Base-by-base conservation (phyloP, 495 filamentous ascomycete genomes). In the Trichoderma virens region DNA sequence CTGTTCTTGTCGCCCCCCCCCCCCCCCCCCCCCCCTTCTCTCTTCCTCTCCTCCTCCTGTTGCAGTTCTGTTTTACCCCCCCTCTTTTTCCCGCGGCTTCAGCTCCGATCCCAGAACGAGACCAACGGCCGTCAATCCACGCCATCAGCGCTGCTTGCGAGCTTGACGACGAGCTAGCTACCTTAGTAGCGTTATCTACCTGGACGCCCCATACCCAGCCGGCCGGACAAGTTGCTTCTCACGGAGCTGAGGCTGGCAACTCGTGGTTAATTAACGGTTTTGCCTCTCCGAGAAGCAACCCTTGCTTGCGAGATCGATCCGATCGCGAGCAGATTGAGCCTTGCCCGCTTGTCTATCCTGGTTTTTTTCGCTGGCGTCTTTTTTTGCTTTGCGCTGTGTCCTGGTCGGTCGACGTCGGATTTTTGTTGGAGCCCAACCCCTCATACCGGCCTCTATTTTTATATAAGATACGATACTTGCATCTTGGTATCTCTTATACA, bases 311-410 rank as follows among this genome's bases (percentile, higher is more conserved):
- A 56, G 51, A 56, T 56, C 51, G 51, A 56, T 56, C 51, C 25
- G 51, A 56, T 56, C 51, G 51, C 20, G 51, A 56, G 25, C 23
- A n/a, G 51, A 56, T 56, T 56, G 51, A 28, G 23, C 47, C 43
- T 16, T 31, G 51, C 25, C 25, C 51, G 51, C 30, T 56, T 56
- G 11, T 20, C 25, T 28, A 16, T 13, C 23, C 28, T 5, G 4
- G 4, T 28, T 30, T 8, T 27, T 16, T 18, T 47, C n/a, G 43
- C 25, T 6, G 51, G 27, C 11, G 20, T 25, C 45, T 51, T 13
- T 27, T 13, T n/a, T n/a, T 9, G 5, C 43, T 47, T n/a, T n/a
- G 9, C 18, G 18, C 20, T 23, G 18, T 47, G 43, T 35, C 34
- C 13, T 13, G 20, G n/a, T 20, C 18, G 30, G 20, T 56, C 25